Evolutionary conservation across 2,329 filamentous ascomycete genomes (phyloP), one percentile per base, ranked within the genome.

Genomic region (Amesomyces nigricolor): DNA sequence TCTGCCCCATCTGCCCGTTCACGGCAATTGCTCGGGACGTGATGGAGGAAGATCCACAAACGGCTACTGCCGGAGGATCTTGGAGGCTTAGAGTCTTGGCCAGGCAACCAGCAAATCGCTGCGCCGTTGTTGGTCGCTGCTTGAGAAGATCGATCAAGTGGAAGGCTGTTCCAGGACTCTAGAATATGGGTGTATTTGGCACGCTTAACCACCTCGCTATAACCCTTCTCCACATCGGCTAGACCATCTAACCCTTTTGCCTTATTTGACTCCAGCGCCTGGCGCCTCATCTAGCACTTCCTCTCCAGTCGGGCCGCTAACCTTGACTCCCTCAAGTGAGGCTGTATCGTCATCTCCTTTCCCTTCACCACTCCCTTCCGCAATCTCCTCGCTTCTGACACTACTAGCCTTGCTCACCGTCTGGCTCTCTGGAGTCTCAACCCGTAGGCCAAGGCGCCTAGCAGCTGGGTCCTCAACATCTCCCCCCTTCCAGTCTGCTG

Each of bases 401-500:
- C 87, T 92, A 63, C 84, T 91, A 1, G 88, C 87, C 59, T 83
- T 80, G 66, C 88, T 91, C 14, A 90, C 76, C 52, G 82, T 77
- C 1, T 78, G 80, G 61, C 86, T 90, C 1, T 78, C 78, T 0
- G 85, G 81, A 6, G 80, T 86, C 57, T 83, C 79, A 4, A 78
- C 79, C 29, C 87, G 74, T 48, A 94, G 66, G 0, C 90, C 90
- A 1, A 95, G 72, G 47, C 83, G 80, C 65, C 84, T 88, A 11
- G 76, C 71, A 6, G 71, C 72, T 0, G 78, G 75, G 16, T 75
- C 74, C 43, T 74, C 73, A 4, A 66, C 65, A 43, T 77, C 73
- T 0, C 68, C 75, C 1, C 87, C 87, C 57, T 85, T 83, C 90
- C 90, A 95, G 66, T 95, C 83, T 0, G 89, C 83, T 1, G 89